Evolutionary conservation across 371 early-diverging fungal genomes (phyloP), one percentile per base, ranked within the genome.

Genomic region (Mucor indicus): DNA sequence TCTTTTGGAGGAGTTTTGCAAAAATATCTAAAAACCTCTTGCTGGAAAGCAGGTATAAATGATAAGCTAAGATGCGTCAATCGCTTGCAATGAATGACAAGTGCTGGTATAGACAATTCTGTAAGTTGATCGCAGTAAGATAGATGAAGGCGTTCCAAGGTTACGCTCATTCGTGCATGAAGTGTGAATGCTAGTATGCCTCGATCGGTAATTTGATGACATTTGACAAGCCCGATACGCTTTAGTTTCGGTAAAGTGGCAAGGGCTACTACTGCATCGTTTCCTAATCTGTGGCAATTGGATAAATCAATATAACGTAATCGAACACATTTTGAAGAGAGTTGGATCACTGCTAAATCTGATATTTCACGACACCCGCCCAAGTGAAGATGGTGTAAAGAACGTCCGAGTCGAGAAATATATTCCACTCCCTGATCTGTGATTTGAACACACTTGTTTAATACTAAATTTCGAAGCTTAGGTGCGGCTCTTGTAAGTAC

Each of bases 241-340:
- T 79, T 75, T 39, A 84, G 52, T 40, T 79, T 79, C 3, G 77
- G 79, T 9, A 84, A 48, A 1, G 75, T 69, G 0, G 81, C 80
- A 16, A 84, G 51, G 10, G 77, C 81, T 48, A 68, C 61, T 0
- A 82, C 79, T 0, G 83, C 62, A 0, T 64, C 70, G 42, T 84
- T 81, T 0, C 80, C 78, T 16, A 84, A 55, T 21, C 68, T 68
- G 19, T 62, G 60, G 45, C 85, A 84, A 31, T 77, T 75, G 8
- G 83, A 80, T 11, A 84, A 54, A 45, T 84, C 85, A 21, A 84
- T 68, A 44, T 84, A 84, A n/a, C 85, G 77, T 27, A 84, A 72
- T 5, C 85, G 70, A 2, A 78, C 76, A 53, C 85, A 84, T 36
- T 75, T 62, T 16, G 67, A 65, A 2, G 77, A 69, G 20, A 84